Evolutionary conservation across 2,329 filamentous ascomycete genomes (phyloP), one percentile per base, ranked within the genome.

Genomic region (Cucurbitaria berberidis): DNA sequence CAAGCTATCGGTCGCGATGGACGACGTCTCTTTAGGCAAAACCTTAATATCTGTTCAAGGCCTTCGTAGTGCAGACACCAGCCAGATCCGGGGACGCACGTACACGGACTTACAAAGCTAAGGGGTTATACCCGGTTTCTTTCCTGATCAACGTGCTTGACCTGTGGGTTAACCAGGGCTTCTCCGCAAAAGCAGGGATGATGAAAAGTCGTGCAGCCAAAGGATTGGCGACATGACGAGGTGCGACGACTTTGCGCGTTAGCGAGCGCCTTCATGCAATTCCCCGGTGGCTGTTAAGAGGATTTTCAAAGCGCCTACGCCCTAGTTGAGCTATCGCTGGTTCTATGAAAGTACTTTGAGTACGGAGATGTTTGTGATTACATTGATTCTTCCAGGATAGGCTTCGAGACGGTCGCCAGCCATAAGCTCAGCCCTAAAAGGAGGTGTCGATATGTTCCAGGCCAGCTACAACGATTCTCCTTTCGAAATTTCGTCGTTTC

Each of bases 101-200:
- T 10, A 45, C 38, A 30, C 41, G 27, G 29, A 32, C 18, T 24
- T 6, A 26, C 42, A 60, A 10, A 35, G 48, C 48, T 45, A 58
- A 55, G 54, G n/a, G 32, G 19, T 41, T 51, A 38, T 46, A 42
- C 51, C 55, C 45, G 32, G 56, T 51, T 61, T 38, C 11, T 54
- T 35, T 39, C 40, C 18, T n/a, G n/a, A 45, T 38, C 29, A 36
- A 9, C 21, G 24, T 42, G 3, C 27, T 21, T 43, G 35, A 29
- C n/a, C 19, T 26, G n/a, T 32, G 50, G 39, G 26, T 22, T 29
- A 21, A 39, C 44, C 45, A 53, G 43, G 52, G 48, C 42, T 57
- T 51, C 61, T 58, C 61, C 61, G 54, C 57, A 62, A 57, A 56
- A 53, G 49, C 55, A 55, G 27, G 51, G 51, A 32, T 46, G 44